These are phyloP conservation scores for Beauveria asiatica DNA, from an alignment of 2,329 filamentous ascomycete species.

Conservation along the genomic window DNA sequence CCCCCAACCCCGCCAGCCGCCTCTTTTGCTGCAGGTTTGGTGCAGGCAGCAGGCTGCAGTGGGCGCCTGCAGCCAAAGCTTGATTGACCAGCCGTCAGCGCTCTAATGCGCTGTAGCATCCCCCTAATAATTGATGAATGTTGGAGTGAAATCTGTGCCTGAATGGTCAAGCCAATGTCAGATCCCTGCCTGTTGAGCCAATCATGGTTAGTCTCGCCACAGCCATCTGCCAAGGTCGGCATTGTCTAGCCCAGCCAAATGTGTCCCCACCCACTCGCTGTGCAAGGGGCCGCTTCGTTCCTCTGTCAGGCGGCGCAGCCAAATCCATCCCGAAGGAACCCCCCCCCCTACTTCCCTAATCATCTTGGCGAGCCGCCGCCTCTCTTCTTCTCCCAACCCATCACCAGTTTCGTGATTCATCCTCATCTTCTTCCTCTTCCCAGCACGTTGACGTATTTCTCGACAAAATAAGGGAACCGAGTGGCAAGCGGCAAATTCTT, in stretches of 20 bases:
- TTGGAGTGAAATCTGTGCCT: neutral
- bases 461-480: neutral
- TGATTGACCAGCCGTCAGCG: too few species aligned
- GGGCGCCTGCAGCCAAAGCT: too few species aligned
- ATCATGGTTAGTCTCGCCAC: too few species aligned
- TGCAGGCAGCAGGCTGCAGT: too few species aligned
- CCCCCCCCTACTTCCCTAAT: neutral
- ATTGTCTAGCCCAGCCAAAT: neutral
- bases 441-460: neutral
- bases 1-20: too few species aligned
- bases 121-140: too few species aligned
- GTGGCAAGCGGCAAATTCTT: neutral
- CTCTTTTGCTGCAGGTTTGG: too few species aligned
- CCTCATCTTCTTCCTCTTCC: neutral
- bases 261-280: neutral
- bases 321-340: neutral
- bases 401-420: neutral
- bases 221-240: neutral
- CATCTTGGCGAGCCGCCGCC: neutral
- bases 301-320: constrained; percentile 3
- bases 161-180: neutral
- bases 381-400: neutral
- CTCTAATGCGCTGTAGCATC: too few species aligned
- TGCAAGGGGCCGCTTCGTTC: neutral
- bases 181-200: too few species aligned